Evolutionary conservation across 306 rosid genomes (phyloP).

Genomic region (Psophocarpus tetragonolobus): DNA sequence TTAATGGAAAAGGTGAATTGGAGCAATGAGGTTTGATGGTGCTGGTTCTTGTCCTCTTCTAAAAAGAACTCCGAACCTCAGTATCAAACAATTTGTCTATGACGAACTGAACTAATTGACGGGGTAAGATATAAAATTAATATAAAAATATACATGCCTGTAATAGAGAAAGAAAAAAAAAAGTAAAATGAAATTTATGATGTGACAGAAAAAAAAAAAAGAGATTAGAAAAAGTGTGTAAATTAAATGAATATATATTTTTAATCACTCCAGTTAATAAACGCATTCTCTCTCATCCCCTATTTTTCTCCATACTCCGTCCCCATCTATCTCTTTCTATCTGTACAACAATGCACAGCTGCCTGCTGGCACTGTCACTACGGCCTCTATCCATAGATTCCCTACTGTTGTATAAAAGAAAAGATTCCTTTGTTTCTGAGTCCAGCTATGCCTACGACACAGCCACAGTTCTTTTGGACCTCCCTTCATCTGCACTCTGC

Average conservation of each 20-base stretch:
- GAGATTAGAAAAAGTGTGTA: too few species aligned
- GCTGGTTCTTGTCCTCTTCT: constrained; percentile 14
- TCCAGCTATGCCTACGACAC: constrained; percentile 36
- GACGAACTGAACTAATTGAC: neutral
- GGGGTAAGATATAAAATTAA: neutral
- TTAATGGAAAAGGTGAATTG: constrained; percentile 3
- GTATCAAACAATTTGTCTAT: constrained; percentile 18
- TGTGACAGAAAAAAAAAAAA: too few species aligned
- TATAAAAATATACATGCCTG: too few species aligned
- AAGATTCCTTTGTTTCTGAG: constrained; percentile 43
- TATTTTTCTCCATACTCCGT: neutral
- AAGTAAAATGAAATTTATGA: too few species aligned
- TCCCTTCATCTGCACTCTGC: constrained; percentile 15
- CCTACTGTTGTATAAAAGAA: constrained; percentile 37
- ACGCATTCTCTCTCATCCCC: neutral
- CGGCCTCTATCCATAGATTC: constrained; percentile 47
- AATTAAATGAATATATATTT: too few species aligned
- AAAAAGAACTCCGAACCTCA: neutral
- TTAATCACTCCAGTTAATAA: too few species aligned
- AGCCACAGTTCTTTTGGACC: constrained; percentile 39
- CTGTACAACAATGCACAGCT: constrained; percentile 26
- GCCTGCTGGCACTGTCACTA: constrained; percentile 27
- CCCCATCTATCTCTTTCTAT: constrained; percentile 17
- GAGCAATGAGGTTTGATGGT: neutral
- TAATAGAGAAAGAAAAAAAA: too few species aligned